Percentiles rank a stretch among this genome's conserved stretches.
Evolutionary conservation across 306 rosid species (phyloP).

Genomic region (Morella rubra): DNA sequence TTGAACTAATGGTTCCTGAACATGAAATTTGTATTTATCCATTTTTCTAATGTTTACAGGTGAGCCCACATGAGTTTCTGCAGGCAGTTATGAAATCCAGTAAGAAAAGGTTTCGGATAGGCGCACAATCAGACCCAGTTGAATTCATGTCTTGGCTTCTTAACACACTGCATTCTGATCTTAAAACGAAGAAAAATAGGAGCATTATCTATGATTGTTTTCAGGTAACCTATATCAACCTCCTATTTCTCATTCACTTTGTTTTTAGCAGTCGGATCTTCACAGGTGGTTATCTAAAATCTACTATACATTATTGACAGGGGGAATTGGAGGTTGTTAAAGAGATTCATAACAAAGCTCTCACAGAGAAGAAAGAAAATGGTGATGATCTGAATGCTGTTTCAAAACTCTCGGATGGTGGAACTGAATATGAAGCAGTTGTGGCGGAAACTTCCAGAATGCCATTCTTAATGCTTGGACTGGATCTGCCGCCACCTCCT

Average conservation of each 20-base stretch:
- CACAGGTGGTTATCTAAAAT: slow-evolving; percentile 13
- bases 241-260: slow-evolving; percentile 20
- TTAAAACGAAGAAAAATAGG: slow-evolving; percentile 69
- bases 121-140: slow-evolving; percentile 90
- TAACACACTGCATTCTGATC: slow-evolving; percentile 82
- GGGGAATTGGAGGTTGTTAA: slow-evolving; percentile 96
- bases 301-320: slow-evolving; percentile 36
- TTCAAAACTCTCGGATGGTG: slow-evolving; percentile 48
- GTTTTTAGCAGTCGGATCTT: slow-evolving; percentile 22
- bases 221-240: slow-evolving; percentile 54
- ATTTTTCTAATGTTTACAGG: slow-evolving; percentile 46
- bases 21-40: slow-evolving; percentile 16
- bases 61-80: slow-evolving; percentile 93
- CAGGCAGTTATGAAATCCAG: slow-evolving; percentile 99
- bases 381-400: slow-evolving; percentile 39
- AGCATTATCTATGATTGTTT: slow-evolving; percentile 89
- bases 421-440: slow-evolving; percentile 39
- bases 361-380: slow-evolving; percentile 59
- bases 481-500: slow-evolving; percentile 98
- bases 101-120: slow-evolving; percentile 83
- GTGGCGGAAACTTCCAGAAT: slow-evolving; percentile 62
- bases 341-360: slow-evolving; percentile 65
- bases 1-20: slow-evolving; percentile 7
- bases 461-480: slow-evolving; percentile 95
- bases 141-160: slow-evolving; percentile 98